Evolutionary conservation across 768 basidiomycete species (phyloP).

Genomic region (Podaxis sp.): DNA sequence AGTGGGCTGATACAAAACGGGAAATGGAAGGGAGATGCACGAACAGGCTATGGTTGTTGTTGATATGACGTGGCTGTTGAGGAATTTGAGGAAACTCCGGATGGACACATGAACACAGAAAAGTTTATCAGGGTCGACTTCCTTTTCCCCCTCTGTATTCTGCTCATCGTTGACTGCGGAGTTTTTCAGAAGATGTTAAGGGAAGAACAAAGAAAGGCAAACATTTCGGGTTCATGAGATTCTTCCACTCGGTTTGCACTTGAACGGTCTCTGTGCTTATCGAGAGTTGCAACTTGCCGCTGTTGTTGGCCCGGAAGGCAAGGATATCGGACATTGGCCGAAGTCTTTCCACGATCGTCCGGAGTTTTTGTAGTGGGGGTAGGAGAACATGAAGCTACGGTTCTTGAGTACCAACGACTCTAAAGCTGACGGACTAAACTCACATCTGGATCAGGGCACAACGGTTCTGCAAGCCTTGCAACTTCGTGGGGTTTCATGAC

Average conservation of each 20-base stretch:
- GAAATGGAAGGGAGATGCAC: slow-evolving; percentile 25
- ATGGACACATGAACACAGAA: slow-evolving; percentile 69
- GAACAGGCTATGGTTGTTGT: slow-evolving; percentile 83
- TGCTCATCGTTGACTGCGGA: slow-evolving; percentile 26
- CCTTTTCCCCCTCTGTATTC: slow-evolving; percentile 33
- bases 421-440: slow-evolving; percentile 21
- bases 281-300: slow-evolving; percentile 49
- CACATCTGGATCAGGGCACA: slow-evolving; percentile 87
- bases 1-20: background rate
- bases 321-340: slow-evolving; percentile 68
- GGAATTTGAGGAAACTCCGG: slow-evolving; percentile 76
- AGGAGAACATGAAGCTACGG: slow-evolving; percentile 72
- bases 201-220: slow-evolving; percentile 6
- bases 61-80: slow-evolving; percentile 77
- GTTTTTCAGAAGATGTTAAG: background rate
- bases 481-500: slow-evolving; percentile 77
- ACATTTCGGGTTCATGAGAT: slow-evolving; percentile 67
- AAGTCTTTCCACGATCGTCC: slow-evolving; percentile 77
- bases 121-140: slow-evolving; percentile 52
- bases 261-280: slow-evolving; percentile 72
- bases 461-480: slow-evolving; percentile 69
- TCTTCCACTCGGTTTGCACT: slow-evolving; percentile 77
- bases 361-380: slow-evolving; percentile 70
- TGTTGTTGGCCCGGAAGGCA: slow-evolving; percentile 65
- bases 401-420: background rate